A percentile compares a stretch with the other conserved stretches of the same genome.
These are phyloP conservation scores for Gracilariopsis chorda DNA, from an alignment of 23 red algal genomes.

Conservation along the genomic window DNA sequence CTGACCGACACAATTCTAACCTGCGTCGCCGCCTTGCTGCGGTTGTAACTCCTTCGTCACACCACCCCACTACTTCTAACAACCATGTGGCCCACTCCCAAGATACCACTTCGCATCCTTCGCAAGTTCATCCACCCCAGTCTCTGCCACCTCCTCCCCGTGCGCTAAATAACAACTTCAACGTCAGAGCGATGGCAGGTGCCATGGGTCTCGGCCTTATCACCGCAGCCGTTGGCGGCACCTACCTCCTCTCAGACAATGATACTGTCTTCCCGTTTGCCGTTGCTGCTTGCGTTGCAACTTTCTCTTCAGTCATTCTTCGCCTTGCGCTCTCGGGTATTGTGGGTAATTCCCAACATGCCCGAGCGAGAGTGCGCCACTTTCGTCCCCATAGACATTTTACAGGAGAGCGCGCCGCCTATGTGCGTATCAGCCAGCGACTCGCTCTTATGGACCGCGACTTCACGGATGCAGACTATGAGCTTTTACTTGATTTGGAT, in stretches of 20 bases:
- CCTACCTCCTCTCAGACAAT: conserved; percentile 55
- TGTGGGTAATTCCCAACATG: neutral
- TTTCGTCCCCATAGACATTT: conserved; percentile 65
- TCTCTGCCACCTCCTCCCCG: too few species aligned
- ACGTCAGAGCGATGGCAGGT: conserved; percentile 36
- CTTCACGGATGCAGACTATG: conserved; percentile 95
- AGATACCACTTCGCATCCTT: neutral
- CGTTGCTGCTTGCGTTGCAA: conserved; percentile 57
- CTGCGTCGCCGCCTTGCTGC: neutral
- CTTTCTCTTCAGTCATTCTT: conserved; percentile 46
- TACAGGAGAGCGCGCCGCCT: conserved; percentile 67
- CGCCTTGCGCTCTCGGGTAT: conserved; percentile 31
- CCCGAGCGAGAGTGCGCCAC: conserved; percentile 18
- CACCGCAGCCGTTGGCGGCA: conserved; percentile 57
- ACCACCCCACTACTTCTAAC: neutral
- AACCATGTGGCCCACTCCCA: neutral
- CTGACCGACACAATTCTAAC: neutral
- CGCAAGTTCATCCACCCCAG: neutral
- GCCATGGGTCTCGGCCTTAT: conserved; percentile 57
- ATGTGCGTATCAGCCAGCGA: conserved; percentile 84
- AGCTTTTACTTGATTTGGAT: conserved; percentile 92
- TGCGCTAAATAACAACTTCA: neutral
- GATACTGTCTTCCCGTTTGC: conserved; percentile 48
- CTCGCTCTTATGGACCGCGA: conserved; percentile 92
- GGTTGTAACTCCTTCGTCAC: neutral